Evolutionary conservation across 768 basidiomycete species (phyloP).

Genomic region (Lactarius deliciosus): DNA sequence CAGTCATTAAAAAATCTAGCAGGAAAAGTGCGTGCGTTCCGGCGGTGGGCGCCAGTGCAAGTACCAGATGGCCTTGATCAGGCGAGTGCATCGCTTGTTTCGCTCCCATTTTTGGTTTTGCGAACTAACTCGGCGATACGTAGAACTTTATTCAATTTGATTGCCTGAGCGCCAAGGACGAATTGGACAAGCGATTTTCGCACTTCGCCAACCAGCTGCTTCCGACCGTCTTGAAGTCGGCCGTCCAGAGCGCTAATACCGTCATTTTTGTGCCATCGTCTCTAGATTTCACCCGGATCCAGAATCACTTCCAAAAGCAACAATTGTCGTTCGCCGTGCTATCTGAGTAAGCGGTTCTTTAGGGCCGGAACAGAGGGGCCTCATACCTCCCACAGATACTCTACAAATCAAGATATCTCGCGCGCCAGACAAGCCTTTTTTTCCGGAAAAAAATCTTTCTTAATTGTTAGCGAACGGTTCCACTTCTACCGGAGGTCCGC

Average conservation of each 20-base stretch:
- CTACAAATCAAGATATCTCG: conserved; percentile 90
- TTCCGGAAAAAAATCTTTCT: conserved; percentile 77
- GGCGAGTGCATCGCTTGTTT: conserved; percentile 41
- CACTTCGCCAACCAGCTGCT: conserved; percentile 89
- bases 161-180: conserved; percentile 64
- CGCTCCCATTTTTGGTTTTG: neutral
- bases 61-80: conserved; percentile 85
- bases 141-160: conserved; percentile 79
- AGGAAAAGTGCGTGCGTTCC: conserved; percentile 75
- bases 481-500: conserved; percentile 88
- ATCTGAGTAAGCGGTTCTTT: conserved; percentile 66
- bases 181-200: conserved; percentile 83
- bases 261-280: conserved; percentile 91
- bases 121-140: conserved; percentile 4
- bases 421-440: conserved; percentile 93
- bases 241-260: conserved; percentile 88
- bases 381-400: conserved; percentile 57
- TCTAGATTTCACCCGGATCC: conserved; percentile 92
- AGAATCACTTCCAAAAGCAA: conserved; percentile 79
- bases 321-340: conserved; percentile 76
- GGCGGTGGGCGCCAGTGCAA: conserved; percentile 66
- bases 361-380: neutral
- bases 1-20: conserved; percentile 74
- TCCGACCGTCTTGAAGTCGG: conserved; percentile 83
- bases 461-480: conserved; percentile 95